Evolutionary conservation across 2,329 filamentous ascomycete species (phyloP).

Genomic region (Orbilia oligospora): DNA sequence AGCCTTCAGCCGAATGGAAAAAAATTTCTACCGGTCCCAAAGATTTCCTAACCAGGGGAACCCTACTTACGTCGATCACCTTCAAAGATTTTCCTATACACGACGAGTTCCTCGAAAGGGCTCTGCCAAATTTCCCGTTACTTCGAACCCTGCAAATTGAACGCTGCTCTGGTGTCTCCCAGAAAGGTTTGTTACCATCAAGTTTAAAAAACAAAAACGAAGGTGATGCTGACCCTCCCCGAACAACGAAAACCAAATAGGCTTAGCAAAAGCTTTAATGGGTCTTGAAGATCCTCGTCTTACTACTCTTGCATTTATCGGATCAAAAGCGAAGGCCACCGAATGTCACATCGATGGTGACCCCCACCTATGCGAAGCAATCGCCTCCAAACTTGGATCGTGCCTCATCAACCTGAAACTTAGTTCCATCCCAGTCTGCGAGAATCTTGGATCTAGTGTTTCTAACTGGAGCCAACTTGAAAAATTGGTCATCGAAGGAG

Average conservation of each 20-base stretch:
- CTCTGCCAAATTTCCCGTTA: slow-evolving; percentile 11
- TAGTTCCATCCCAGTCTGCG: slow-evolving; percentile 24
- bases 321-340: neutral
- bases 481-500: slow-evolving; percentile 10
- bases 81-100: slow-evolving; percentile 35
- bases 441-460: slow-evolving; percentile 23
- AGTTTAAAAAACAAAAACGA: neutral
- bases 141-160: slow-evolving; percentile 38
- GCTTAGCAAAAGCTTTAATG: slow-evolving; percentile 26
- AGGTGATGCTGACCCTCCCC: neutral
- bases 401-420: slow-evolving; percentile 26
- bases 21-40: neutral
- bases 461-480: slow-evolving; percentile 32
- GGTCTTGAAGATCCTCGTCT: slow-evolving; percentile 7
- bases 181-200: slow-evolving; percentile 21
- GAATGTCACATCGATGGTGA: neutral
- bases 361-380: slow-evolving; percentile 33
- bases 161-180: slow-evolving; percentile 32
- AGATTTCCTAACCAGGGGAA: neutral
- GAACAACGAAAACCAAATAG: slow-evolving; percentile 4
- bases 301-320: slow-evolving; percentile 14
- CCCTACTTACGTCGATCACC: slow-evolving; percentile 28
- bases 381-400: slow-evolving; percentile 31
- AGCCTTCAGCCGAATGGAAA: slow-evolving; percentile 17
- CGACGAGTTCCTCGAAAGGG: slow-evolving; percentile 17